These are phyloP conservation scores for Aspergillus sclerotiicarbonarius DNA, from an alignment of 495 filamentous ascomycete genomes.

Conservation along the genomic window DNA sequence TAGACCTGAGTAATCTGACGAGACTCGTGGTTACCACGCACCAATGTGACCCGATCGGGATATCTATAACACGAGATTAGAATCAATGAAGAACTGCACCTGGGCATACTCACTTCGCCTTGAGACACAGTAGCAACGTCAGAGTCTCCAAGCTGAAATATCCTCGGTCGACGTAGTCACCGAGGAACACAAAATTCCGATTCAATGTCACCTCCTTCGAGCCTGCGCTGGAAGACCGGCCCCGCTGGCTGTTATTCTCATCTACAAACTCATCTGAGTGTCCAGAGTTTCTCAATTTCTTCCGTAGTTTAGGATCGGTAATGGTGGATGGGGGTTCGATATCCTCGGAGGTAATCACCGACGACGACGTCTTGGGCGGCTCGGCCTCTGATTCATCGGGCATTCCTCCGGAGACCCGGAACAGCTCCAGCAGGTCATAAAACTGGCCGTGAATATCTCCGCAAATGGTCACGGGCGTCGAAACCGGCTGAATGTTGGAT, in stretches of 20 bases:
- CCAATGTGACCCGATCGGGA: constrained; percentile 90
- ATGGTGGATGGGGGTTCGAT: constrained; percentile 85
- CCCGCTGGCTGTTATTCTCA: constrained; percentile 29
- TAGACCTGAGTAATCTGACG: constrained; percentile 98
- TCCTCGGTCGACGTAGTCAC: constrained; percentile 95
- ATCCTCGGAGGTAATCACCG: constrained; percentile 76
- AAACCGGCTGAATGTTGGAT: constrained; percentile 95
- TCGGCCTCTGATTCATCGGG: constrained; percentile 71
- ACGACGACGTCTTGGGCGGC: constrained; percentile 58
- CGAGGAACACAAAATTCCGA: constrained; percentile 92
- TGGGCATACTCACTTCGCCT: constrained; percentile 74
- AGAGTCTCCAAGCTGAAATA: constrained; percentile 98
- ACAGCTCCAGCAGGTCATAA: constrained; percentile 95
- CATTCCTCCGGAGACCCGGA: constrained; percentile 94
- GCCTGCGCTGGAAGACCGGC: constrained; percentile 39
- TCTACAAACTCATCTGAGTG: constrained; percentile 30
- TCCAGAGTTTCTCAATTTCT: constrained; percentile 61
- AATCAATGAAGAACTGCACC: neutral
- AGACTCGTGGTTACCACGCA: constrained; percentile 96
- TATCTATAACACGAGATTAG: constrained; percentile 54
- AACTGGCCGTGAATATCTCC: constrained; percentile 99
- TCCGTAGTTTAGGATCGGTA: constrained; percentile 76
- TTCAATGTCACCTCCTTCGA: constrained; percentile 47
- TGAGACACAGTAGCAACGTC: constrained; percentile 90
- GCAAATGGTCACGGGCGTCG: constrained; percentile 95